Conservation (phyloP, 1,139 yeast species). For the Geotrichum restrictum region DNA sequence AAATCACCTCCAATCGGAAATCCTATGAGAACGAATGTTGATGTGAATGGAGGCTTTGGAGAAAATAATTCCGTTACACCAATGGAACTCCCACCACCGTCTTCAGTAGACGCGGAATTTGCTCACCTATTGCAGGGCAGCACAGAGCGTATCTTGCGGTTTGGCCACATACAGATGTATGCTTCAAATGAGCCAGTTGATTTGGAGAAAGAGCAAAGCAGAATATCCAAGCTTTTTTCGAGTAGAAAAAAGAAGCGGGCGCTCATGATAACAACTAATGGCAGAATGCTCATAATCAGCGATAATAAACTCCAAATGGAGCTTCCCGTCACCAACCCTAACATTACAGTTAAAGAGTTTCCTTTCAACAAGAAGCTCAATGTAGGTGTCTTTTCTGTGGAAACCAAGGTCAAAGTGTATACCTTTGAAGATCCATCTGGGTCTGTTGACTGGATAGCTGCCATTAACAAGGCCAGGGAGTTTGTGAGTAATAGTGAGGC, state of each 20-base stretch:
- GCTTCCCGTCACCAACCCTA: constrained; percentile 36
- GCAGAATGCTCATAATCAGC: constrained; percentile 32
- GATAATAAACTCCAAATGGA: constrained; percentile 26
- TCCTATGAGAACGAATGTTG: constrained; percentile 17
- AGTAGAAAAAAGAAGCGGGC: constrained; percentile 34
- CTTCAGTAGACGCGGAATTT: constrained; percentile 68
- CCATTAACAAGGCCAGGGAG: constrained; percentile 32
- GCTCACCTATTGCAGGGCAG: constrained; percentile 52
- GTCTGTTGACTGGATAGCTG: constrained; percentile 36
- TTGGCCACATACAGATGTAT: constrained; percentile 47
- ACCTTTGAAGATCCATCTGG: constrained; percentile 39
- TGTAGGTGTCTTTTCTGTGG: constrained; percentile 34
- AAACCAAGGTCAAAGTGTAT: constrained; percentile 35
- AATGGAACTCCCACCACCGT: constrained; percentile 53
- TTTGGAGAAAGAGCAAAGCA: constrained; percentile 29
- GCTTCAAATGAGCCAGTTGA: constrained; percentile 25
- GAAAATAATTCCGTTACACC: constrained; percentile 25
- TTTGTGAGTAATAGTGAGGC: constrained; percentile 30
- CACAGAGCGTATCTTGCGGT: constrained; percentile 67
- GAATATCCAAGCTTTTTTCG: constrained; percentile 35
- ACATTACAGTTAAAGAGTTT: constrained; percentile 35
- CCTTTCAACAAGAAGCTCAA: constrained; percentile 33
- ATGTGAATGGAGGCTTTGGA: constrained; percentile 37
- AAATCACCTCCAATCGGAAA: constrained; percentile 17
- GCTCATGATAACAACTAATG: constrained; percentile 38